Conservation (phyloP, 83 land plant genomes). For the Diphasiastrum complanatum region DNA sequence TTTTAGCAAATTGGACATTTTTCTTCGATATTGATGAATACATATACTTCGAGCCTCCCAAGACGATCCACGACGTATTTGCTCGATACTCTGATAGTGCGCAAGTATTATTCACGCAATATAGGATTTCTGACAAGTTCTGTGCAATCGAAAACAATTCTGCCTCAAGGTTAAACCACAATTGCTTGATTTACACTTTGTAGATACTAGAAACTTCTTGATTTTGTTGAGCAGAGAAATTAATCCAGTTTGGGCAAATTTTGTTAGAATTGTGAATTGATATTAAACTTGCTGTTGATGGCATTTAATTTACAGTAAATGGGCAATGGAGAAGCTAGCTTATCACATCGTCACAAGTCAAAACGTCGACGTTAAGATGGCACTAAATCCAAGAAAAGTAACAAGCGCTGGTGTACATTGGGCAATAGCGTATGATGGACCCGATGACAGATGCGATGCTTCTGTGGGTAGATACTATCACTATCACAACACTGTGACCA, state of each 20-base stretch:
- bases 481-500: background rate
- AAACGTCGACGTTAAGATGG: background rate
- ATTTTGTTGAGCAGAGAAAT: background rate
- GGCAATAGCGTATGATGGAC: background rate
- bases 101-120: background rate
- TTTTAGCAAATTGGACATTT: background rate
- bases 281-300: background rate
- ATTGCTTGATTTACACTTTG: background rate
- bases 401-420: background rate
- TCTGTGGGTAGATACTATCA: background rate
- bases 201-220: background rate
- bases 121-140: background rate
- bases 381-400: background rate
- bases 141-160: background rate
- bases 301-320: background rate
- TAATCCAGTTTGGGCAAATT: background rate
- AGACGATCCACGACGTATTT: background rate
- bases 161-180: background rate
- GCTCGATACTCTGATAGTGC: background rate
- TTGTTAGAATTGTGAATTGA: background rate
- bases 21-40: background rate
- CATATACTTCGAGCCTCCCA: background rate
- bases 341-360: background rate
- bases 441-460: background rate
- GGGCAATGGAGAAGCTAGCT: background rate